These are phyloP conservation scores for Fraxinus americana DNA, from an alignment of 257 asterid genomes.

Conservation along the genomic window DNA sequence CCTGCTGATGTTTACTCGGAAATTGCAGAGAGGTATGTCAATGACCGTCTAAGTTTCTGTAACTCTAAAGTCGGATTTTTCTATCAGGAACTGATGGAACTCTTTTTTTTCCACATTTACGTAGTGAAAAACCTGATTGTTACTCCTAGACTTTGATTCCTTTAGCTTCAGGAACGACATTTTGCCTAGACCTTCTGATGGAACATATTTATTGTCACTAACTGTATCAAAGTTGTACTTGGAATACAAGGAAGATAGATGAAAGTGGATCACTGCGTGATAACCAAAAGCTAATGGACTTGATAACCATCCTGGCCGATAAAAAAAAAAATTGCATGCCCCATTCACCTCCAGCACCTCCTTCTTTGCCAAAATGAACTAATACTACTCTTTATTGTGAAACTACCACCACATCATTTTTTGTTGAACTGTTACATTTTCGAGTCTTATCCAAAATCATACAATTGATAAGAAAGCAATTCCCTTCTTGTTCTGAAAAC, in stretches of 20 bases:
- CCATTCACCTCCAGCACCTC: background rate
- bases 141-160: constrained; percentile 1
- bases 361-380: background rate
- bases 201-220: background rate
- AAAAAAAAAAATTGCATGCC: background rate
- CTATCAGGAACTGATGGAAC: constrained; percentile 3
- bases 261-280: background rate
- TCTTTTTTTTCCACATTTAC: background rate
- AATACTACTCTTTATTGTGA: background rate
- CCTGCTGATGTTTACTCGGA: constrained; percentile 97
- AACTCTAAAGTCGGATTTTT: background rate
- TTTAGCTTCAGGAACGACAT: background rate
- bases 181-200: background rate
- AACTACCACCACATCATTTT: background rate
- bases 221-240: background rate
- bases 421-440: background rate
- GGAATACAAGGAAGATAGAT: background rate
- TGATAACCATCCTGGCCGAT: background rate
- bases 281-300: too few relatives aligned
- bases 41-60: constrained; percentile 19
- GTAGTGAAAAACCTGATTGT: background rate
- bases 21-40: constrained; percentile 81
- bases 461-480: background rate
- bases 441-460: background rate
- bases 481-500: background rate